These are phyloP conservation scores for Nakazawaea anatomiae DNA, from an alignment of 805 yeast species.

Conservation along the genomic window DNA sequence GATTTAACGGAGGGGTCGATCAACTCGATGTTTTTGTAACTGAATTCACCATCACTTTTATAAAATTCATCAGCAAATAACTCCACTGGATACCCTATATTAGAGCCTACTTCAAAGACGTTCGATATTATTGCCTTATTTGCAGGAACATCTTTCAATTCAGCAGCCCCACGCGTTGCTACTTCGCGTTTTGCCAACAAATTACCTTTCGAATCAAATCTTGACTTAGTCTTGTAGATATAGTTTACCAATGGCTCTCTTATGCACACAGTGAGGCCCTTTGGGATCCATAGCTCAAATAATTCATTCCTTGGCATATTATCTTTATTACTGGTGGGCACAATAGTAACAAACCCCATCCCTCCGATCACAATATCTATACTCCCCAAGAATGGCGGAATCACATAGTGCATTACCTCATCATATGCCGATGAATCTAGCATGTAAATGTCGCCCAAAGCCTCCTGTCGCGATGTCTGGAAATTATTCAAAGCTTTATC, in stretches of 20 bases:
- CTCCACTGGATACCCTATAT: constrained; percentile 9
- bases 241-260: constrained; percentile 29
- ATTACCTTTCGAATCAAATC: constrained; percentile 14
- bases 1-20: constrained; percentile 4
- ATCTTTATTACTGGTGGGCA: constrained; percentile 44
- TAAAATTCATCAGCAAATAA: constrained; percentile 13
- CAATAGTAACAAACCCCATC: constrained; percentile 56
- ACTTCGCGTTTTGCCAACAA: constrained; percentile 13
- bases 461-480: constrained; percentile 19
- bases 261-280: constrained; percentile 45
- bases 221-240: constrained; percentile 18
- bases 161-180: constrained; percentile 9
- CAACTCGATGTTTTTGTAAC: constrained; percentile 1
- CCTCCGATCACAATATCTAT: constrained; percentile 62
- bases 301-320: constrained; percentile 19
- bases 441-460: constrained; percentile 17
- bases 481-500: constrained; percentile 21
- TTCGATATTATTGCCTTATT: constrained; percentile 18
- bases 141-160: constrained; percentile 12
- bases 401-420: constrained; percentile 36
- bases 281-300: constrained; percentile 49
- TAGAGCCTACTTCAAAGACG: constrained; percentile 15
- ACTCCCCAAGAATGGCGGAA: constrained; percentile 69
- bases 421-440: constrained; percentile 21
- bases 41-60: constrained; percentile 5